phyloP scores from a whole-genome alignment of 164 flowering plant species.

The Berberis thunbergii region DNA sequence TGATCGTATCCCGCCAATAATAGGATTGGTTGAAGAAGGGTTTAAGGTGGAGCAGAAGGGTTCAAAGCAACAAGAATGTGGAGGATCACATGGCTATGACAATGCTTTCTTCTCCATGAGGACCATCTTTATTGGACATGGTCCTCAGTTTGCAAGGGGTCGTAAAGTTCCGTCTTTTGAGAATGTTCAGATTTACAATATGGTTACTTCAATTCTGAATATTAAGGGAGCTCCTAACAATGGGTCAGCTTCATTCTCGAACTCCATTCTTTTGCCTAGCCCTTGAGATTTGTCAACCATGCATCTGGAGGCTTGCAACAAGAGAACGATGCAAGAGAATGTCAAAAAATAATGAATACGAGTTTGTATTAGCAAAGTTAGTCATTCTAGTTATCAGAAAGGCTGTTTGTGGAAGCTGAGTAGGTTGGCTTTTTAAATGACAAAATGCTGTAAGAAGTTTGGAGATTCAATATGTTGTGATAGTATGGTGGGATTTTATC shows the following conservation, averaged over 20 bases:
- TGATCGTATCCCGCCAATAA: constrained; percentile 72
- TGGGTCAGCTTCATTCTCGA: constrained; percentile 55
- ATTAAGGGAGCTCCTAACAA: constrained; percentile 74
- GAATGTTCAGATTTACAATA: constrained; percentile 79
- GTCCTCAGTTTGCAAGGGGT: constrained; percentile 78
- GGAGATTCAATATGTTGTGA: too few species aligned
- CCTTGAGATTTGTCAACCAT: not conserved
- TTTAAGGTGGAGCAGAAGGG: constrained; percentile 71
- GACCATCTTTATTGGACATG: constrained; percentile 84
- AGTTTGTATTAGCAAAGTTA: too few species aligned
- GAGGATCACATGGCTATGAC: constrained; percentile 96
- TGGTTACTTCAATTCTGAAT: constrained; percentile 63
- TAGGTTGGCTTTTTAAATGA: too few species aligned
- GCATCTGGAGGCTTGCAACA: too few species aligned
- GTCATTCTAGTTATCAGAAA: too few species aligned
- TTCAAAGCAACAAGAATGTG: constrained; percentile 55
- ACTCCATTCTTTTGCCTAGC: constrained; percentile 31
- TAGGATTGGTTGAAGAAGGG: constrained; percentile 79
- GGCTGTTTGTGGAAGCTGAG: too few species aligned
- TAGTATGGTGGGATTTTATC: too few species aligned
- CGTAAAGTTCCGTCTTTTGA: constrained; percentile 79
- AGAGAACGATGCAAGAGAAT: too few species aligned
- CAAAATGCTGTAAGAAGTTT: too few species aligned
- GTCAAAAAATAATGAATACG: too few species aligned
- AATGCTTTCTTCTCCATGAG: constrained; percentile 91